A percentile compares a stretch with the other conserved stretches of the same genome.
phyloP scores from a whole-genome alignment of 2,329 filamentous ascomycete species.

The Venturia carpophila region DNA sequence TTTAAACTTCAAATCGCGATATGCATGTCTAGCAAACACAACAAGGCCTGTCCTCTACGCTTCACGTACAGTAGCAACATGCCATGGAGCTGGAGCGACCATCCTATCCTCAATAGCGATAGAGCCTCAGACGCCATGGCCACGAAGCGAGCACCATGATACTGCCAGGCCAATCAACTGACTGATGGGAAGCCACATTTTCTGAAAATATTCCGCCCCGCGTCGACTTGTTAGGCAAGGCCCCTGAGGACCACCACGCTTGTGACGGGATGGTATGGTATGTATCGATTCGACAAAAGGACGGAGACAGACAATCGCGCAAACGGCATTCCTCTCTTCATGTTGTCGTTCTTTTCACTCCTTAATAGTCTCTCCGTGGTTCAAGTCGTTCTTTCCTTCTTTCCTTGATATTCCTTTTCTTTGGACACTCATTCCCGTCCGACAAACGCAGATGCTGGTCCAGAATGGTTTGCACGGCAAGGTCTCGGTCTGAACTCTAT shows the following conservation, averaged over 20 bases:
- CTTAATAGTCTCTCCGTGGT: neutral
- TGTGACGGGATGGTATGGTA: neutral
- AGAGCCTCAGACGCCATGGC: neutral
- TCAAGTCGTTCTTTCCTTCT: conserved; percentile 1
- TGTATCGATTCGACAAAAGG: neutral
- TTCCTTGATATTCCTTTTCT: neutral
- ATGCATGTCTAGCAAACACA: neutral
- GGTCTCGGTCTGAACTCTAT: conserved; percentile 8
- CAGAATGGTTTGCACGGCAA: conserved; percentile 10
- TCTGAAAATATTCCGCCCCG: neutral
- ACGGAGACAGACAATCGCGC: neutral
- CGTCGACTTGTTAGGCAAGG: neutral
- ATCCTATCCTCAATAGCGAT: neutral
- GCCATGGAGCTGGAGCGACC: neutral
- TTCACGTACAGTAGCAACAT: neutral
- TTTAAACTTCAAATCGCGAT: neutral
- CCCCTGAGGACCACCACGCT: neutral
- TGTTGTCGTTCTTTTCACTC: neutral
- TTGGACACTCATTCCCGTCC: neutral
- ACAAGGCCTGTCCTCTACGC: neutral
- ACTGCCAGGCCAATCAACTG: neutral
- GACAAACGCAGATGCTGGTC: neutral
- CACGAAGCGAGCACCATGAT: neutral
- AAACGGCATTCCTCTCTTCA: neutral
- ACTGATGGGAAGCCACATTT: neutral